These are phyloP conservation scores for Lunasporangiospora selenospora DNA, from an alignment of 192 early-diverging fungal genomes.

Conservation along the genomic window DNA sequence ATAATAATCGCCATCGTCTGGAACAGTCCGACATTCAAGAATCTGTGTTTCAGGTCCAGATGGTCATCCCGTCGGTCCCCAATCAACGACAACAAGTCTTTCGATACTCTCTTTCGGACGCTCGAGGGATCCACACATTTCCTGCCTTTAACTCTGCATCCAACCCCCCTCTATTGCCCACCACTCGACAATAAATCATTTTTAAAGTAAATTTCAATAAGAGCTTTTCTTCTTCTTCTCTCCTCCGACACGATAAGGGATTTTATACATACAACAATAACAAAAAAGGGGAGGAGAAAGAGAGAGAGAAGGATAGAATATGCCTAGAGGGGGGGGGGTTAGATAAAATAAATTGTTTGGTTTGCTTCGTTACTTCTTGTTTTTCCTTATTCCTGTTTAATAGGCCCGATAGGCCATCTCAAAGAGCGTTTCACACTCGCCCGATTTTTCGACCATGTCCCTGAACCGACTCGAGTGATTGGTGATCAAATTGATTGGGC, in stretches of 20 bases:
- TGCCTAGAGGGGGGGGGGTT: not conserved
- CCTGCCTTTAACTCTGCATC: no score
- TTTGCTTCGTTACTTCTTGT: no score
- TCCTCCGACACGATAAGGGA: not conserved
- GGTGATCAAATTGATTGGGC: conserved; percentile 74
- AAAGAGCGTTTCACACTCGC: conserved; percentile 76
- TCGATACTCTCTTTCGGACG: conserved; percentile 26
- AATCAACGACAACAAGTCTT: conserved; percentile 8
- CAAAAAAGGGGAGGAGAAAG: conserved; percentile 6
- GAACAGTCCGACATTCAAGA: not conserved
- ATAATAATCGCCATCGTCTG: no score
- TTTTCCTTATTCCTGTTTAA: no score
- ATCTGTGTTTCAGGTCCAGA: conserved; percentile 39
- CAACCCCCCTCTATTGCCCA: no score
- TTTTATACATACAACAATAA: not conserved
- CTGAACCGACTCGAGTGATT: conserved; percentile 67
- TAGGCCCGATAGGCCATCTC: conserved; percentile 53
- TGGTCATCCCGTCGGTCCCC: conserved; percentile 11
- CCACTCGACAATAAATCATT: no score
- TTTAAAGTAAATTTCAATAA: no score
- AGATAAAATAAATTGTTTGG: not conserved
- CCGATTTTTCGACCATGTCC: conserved; percentile 83
- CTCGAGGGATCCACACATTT: no score
- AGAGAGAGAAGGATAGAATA: not conserved
- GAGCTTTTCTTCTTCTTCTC: no score